phyloP scores from a whole-genome alignment of 164 flowering plant species.

The Stephania yunnanensis region DNA sequence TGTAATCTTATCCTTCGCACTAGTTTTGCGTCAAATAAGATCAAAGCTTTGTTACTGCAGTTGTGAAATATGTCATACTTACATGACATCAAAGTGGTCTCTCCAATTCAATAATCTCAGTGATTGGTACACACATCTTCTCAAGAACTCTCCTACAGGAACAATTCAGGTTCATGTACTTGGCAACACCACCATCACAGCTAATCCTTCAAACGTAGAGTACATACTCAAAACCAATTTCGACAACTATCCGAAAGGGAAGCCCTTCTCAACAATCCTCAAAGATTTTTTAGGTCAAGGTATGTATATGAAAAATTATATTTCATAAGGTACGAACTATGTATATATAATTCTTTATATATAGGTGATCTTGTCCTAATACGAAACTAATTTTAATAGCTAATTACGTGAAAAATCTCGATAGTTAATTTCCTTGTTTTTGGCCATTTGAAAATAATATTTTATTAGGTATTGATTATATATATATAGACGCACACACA shows the following conservation, averaged over 20 bases:
- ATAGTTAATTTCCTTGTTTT: too few species aligned
- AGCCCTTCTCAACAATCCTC: slow-evolving; percentile 36
- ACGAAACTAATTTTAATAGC: too few species aligned
- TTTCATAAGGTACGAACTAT: too few species aligned
- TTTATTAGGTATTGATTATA: too few species aligned
- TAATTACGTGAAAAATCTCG: too few species aligned
- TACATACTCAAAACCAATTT: slow-evolving; percentile 58
- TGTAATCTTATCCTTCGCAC: slow-evolving; percentile 18
- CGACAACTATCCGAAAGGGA: slow-evolving; percentile 68
- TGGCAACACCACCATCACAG: slow-evolving; percentile 44
- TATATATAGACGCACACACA: too few species aligned
- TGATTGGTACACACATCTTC: slow-evolving; percentile 57
- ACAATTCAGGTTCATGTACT: slow-evolving; percentile 53
- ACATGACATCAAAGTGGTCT: slow-evolving; percentile 32
- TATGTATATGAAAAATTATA: too few species aligned
- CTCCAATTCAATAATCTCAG: slow-evolving; percentile 36
- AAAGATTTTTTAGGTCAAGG: slow-evolving; percentile 68
- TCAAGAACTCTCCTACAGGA: slow-evolving; percentile 31
- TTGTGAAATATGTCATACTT: slow-evolving; percentile 39
- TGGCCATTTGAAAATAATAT: too few species aligned
- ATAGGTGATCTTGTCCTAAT: too few species aligned
- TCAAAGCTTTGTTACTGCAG: slow-evolving; percentile 29
- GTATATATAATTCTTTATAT: too few species aligned
- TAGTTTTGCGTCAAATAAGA: slow-evolving; percentile 13
- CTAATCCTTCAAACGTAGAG: slow-evolving; percentile 59